Evolutionary conservation across 495 filamentous ascomycete genomes (phyloP), one percentile per base, ranked within the genome.

Genomic region (Gamarada debralockiae): DNA sequence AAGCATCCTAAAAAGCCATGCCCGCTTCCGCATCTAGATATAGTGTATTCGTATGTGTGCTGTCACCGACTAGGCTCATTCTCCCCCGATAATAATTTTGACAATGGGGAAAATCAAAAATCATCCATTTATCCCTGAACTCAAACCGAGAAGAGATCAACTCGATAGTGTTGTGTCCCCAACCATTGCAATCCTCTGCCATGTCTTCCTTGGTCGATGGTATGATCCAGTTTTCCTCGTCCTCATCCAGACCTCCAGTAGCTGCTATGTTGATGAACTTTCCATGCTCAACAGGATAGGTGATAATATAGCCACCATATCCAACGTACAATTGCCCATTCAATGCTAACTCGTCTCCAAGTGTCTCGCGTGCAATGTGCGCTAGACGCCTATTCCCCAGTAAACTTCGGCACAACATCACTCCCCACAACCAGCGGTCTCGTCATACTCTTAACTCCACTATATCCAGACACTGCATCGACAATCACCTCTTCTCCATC

Each of bases 381-480:
- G 5, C 53, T 25, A 31, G 50, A 56, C 1, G 53, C 53, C 33
- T 56, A 56, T 29, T 56, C 53, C 1, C 53, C 53, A 0, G 53
- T 56, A 25, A 56, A 56, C 7, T 46, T 3, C 2, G 53, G 53
- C 20, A n/a, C 36, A 13, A 21, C 15, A 7, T 29, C 40, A 1
- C n/a, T 40, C 12, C 33, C 53, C 17, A 10, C 46, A n/a, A 56
- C 47, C 10, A 46, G 2, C 3, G 22, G 22, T 54, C 76, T 70
- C 0, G 72, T 71, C 0, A 66, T 64, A 40, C 77, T 79, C 63
- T 71, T 76, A 8, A 83, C 65, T 0, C 82, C 83, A 65, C 84
- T 82, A 0, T 78, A 78, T 13, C 77, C 82, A 54, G 85, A 71
- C 2, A 83, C 70, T 48, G 85, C 56, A 66, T 81, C 81, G 0